Conservation (phyloP, 2,329 filamentous ascomycete genomes). For the Pseudogymnoascus sp. region DNA sequence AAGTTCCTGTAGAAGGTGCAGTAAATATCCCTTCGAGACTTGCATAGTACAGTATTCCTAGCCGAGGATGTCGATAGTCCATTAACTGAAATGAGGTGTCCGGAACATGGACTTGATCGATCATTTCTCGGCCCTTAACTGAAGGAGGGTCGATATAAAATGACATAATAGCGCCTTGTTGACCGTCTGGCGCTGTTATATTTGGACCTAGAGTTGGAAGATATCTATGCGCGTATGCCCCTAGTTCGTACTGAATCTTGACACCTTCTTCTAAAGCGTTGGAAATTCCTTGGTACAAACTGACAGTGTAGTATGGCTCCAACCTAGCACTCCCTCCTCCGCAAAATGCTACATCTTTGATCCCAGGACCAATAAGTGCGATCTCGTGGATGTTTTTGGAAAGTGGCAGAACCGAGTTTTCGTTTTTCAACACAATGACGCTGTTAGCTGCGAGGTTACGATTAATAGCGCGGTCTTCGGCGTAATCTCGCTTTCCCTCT, state of each 20-base stretch:
- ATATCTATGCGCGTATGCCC: background rate
- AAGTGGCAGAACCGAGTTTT: conserved; percentile 49
- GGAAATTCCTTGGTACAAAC: background rate
- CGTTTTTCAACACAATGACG: conserved; percentile 61
- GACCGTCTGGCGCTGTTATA: background rate
- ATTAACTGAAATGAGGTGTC: background rate
- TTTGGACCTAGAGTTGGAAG: background rate
- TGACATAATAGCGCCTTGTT: background rate
- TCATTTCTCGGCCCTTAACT: conserved; percentile 18
- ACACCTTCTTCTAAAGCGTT: background rate
- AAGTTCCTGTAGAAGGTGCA: background rate
- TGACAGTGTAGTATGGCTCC: background rate
- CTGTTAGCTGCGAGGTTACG: conserved; percentile 53
- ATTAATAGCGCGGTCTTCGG: conserved; percentile 39
- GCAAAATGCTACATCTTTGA: conserved; percentile 38
- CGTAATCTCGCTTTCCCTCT: conserved; percentile 26
- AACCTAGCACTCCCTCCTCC: background rate
- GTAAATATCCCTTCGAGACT: background rate
- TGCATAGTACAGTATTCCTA: conserved; percentile 10
- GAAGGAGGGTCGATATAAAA: conserved; percentile 16
- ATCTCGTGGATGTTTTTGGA: conserved; percentile 41
- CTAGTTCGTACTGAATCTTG: background rate
- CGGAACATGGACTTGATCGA: conserved; percentile 22
- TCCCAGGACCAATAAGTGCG: conserved; percentile 40
- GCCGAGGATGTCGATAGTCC: conserved; percentile 11